Evolutionary conservation across 805 yeast genomes (phyloP).

Genomic region (Aciculoconidium aculeatum): DNA sequence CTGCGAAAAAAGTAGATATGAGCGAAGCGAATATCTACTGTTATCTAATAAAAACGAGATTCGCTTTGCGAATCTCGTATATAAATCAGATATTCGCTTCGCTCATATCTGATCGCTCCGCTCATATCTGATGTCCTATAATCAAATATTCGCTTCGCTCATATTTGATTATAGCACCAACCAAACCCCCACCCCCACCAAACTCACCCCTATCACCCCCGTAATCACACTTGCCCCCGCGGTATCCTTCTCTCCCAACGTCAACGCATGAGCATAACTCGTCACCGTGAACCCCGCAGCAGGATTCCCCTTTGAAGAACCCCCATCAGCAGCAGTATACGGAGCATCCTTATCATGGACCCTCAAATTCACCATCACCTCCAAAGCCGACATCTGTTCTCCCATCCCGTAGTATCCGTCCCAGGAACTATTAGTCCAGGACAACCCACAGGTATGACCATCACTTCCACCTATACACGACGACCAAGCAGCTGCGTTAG

Average conservation of each 20-base stretch:
- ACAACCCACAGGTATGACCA: conserved; percentile 75
- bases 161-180: conserved; percentile 59
- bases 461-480: conserved; percentile 78
- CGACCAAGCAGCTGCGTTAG: conserved; percentile 52
- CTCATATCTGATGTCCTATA: too few relatives aligned
- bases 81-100: too few relatives aligned
- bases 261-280: conserved; percentile 20
- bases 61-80: too few relatives aligned
- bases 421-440: conserved; percentile 56
- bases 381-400: conserved; percentile 73
- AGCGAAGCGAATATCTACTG: too few relatives aligned
- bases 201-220: conserved; percentile 51
- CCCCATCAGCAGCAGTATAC: conserved; percentile 58
- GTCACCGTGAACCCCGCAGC: conserved; percentile 57
- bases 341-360: conserved; percentile 47
- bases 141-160: too few relatives aligned
- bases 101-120: too few relatives aligned
- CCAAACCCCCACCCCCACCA: conserved; percentile 67
- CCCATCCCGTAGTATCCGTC: conserved; percentile 71
- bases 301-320: conserved; percentile 60
- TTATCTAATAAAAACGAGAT: too few relatives aligned
- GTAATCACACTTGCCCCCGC: conserved; percentile 92
- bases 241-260: conserved; percentile 17
- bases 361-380: conserved; percentile 47
- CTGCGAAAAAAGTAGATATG: too few relatives aligned